These are phyloP conservation scores for Chaetomiaceae sp. DNA, from an alignment of 2,329 filamentous ascomycete species.

Conservation along the genomic window DNA sequence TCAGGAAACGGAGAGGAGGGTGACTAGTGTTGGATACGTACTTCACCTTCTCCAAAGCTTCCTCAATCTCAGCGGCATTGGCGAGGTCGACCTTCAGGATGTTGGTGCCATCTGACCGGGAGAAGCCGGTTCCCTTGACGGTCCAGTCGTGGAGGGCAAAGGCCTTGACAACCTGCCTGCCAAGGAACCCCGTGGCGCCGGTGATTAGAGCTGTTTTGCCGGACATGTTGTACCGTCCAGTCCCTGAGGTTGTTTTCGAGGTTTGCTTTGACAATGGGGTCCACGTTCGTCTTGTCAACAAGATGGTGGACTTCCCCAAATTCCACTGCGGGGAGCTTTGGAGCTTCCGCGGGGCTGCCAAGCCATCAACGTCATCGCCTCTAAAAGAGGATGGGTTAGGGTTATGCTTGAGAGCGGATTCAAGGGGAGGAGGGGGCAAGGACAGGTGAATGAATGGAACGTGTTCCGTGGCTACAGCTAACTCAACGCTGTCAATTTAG, in stretches of 20 bases:
- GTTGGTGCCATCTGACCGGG: constrained; percentile 65
- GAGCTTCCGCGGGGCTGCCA: constrained; percentile 10
- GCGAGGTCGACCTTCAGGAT: constrained; percentile 58
- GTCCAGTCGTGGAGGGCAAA: constrained; percentile 64
- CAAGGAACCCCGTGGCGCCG: constrained; percentile 78
- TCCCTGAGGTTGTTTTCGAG: neutral
- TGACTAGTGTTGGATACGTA: constrained; percentile 33
- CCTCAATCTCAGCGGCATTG: constrained; percentile 43
- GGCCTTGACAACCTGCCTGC: constrained; percentile 68
- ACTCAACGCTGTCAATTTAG: neutral
- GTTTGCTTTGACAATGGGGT: neutral
- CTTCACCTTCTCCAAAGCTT: constrained; percentile 51
- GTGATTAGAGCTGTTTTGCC: constrained; percentile 65
- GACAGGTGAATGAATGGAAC: too few species aligned
- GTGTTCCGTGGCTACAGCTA: neutral
- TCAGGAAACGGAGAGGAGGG: neutral
- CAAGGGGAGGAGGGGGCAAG: too few species aligned
- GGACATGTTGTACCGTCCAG: constrained; percentile 2
- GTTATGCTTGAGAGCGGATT: too few species aligned
- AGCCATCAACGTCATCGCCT: constrained; percentile 6
- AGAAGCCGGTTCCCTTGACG: constrained; percentile 70
- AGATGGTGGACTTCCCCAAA: neutral
- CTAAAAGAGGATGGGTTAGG: neutral
- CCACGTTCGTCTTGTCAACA: neutral
- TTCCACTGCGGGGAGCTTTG: constrained; percentile 10